Base-by-base conservation (phyloP, 78 protist species). In the Bodo saltans region DNA sequence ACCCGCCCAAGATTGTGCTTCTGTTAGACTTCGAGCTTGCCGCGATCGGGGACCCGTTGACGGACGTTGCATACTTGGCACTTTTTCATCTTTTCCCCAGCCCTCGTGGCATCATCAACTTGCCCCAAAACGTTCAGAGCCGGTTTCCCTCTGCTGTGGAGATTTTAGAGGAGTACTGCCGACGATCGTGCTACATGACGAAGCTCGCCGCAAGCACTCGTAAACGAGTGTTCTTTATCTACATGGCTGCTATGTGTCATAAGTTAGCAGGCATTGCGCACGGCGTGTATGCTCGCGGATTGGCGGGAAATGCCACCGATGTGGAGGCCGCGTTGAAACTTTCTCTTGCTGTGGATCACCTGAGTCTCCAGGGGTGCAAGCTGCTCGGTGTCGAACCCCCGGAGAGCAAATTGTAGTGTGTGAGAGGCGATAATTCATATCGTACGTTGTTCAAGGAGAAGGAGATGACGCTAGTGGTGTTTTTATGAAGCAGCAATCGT, bases 11-110 rank as follows among this genome's bases (percentile, higher is more conserved):
- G 0, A 83, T 91, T 25, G 3, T 91, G 1, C 92, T 87, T n/a
- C 75, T 91, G 30, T 68, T 91, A 32, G 94, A 91, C 67, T 91
- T 90, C 90, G 94, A 91, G 52, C 84, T 91, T 28, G 30, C 87
- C 28, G 71, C 92, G n/a, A 1, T 88, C 33, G 94, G 94, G 25
- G 75, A 81, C n/a, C 91, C 94, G 3, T 0, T 88, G 34, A 0
- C 87, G 3, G 94, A 91, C 70, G 37, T 91, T 1, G 74, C 94
- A 33, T 88, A 86, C 86, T 8, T 0, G n/a, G 68, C 86, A 67
- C 30, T 88, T 27, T 60, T 74, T 39, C 88, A 88, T 60, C 83
- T 70, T 74, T 17, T 47, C 60, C 60, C 60, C 60, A 8, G n/a
- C n/a, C 60, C 60, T 8, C 17, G 17, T 47, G 60, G 60, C n/a